Evolutionary conservation across 345 rosid genomes (phyloP).

Genomic region (Passiflora organensis): DNA sequence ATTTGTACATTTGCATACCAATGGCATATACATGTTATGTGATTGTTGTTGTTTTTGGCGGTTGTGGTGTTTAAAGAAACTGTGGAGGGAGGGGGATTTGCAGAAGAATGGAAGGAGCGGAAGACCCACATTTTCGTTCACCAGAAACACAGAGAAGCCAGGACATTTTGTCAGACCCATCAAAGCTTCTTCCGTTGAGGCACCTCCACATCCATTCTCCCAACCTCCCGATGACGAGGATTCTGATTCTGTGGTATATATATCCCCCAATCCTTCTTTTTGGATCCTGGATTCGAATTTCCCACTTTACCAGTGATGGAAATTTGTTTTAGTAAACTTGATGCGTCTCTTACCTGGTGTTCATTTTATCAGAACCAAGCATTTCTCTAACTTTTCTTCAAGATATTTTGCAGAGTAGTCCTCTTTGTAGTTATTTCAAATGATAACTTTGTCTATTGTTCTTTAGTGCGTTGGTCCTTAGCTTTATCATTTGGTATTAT

Average conservation of each 20-base stretch:
- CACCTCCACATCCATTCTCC: constrained; percentile 67
- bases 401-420: too few relatives aligned
- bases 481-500: neutral
- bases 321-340: too few relatives aligned
- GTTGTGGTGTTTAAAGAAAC: constrained; percentile 5
- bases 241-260: constrained; percentile 38
- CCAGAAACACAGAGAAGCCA: constrained; percentile 19
- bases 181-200: constrained; percentile 42
- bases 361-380: too few relatives aligned
- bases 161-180: constrained; percentile 29
- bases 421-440: too few relatives aligned
- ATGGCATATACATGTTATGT: too few relatives aligned
- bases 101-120: constrained; percentile 29
- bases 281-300: too few relatives aligned
- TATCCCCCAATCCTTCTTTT: neutral
- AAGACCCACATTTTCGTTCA: constrained; percentile 31
- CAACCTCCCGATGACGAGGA: constrained; percentile 49
- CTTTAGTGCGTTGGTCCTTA: neutral
- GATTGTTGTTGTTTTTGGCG: too few relatives aligned
- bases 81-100: constrained; percentile 17
- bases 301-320: too few relatives aligned
- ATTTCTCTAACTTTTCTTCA: too few relatives aligned
- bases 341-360: too few relatives aligned
- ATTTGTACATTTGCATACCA: too few relatives aligned
- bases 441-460: too few relatives aligned